Conservation (phyloP, 768 basidiomycete species). For the Coprinopsis marcescibilis region DNA sequence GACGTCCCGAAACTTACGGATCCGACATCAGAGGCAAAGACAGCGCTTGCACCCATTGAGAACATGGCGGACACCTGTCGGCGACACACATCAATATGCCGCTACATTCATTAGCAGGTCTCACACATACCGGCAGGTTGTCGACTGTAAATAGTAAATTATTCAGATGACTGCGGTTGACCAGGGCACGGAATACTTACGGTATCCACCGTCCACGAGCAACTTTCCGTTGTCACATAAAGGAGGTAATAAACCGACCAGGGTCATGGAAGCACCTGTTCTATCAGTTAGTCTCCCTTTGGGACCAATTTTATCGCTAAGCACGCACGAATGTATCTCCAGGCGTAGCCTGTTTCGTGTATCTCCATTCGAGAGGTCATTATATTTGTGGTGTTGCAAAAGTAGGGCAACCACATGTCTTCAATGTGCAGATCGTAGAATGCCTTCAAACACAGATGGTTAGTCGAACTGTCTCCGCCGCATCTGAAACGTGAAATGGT, state of each 20-base stretch:
- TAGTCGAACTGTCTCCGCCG: neutral
- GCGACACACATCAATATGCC: neutral
- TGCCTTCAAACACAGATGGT: slow-evolving; percentile 37
- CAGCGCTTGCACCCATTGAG: slow-evolving; percentile 81
- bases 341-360: slow-evolving; percentile 97
- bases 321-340: slow-evolving; percentile 79
- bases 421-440: slow-evolving; percentile 94
- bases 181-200: slow-evolving; percentile 36
- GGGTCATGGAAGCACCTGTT: slow-evolving; percentile 91
- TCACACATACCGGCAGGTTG: slow-evolving; percentile 67
- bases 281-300: slow-evolving; percentile 7
- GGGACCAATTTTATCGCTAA: neutral
- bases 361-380: slow-evolving; percentile 95
- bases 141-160: slow-evolving; percentile 62
- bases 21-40: slow-evolving; percentile 93
- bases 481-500: neutral
- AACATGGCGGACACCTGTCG: slow-evolving; percentile 86
- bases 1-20: slow-evolving; percentile 40
- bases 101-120: neutral
- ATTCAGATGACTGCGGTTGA: slow-evolving; percentile 5
- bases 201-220: slow-evolving; percentile 85
- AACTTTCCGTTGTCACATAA: slow-evolving; percentile 91
- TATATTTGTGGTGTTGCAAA: slow-evolving; percentile 97
- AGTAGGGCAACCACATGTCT: slow-evolving; percentile 98
- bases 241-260: slow-evolving; percentile 92